Conservation (phyloP, 148 eudicot genomes). For the Cornus florida region DNA sequence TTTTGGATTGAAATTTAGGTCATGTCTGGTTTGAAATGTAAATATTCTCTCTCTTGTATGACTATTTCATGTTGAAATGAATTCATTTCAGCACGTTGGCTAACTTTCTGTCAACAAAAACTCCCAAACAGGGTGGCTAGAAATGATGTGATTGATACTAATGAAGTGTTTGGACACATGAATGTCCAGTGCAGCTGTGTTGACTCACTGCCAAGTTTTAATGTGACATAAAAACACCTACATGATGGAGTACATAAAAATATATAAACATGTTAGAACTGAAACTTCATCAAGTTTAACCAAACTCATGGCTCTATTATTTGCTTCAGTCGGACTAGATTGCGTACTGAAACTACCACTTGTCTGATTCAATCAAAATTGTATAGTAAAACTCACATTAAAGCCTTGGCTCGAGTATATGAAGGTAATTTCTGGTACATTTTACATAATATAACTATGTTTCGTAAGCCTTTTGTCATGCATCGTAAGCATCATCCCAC, state of each 20-base stretch:
- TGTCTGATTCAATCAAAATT: not conserved
- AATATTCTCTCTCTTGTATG: not conserved
- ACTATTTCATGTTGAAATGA: not conserved
- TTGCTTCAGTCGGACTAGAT: not conserved
- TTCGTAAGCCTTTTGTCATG: not conserved
- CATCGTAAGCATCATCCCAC: not conserved
- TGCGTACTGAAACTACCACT: not conserved
- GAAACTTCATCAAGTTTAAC: not conserved
- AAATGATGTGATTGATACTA: too few species aligned
- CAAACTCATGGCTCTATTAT: not conserved
- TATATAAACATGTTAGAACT: too few species aligned
- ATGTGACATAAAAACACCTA: not conserved
- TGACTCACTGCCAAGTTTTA: not conserved
- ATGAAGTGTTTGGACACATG: too few species aligned
- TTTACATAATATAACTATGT: not conserved
- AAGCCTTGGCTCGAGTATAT: not conserved
- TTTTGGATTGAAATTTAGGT: not conserved
- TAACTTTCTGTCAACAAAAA: too few species aligned
- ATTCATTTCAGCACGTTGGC: not conserved
- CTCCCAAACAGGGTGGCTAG: too few species aligned
- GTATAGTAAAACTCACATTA: not conserved
- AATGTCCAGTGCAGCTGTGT: not conserved
- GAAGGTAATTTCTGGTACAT: not conserved
- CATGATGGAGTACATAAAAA: too few species aligned
- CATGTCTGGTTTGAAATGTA: not conserved